Conservation (phyloP, 2,329 filamentous ascomycete genomes). For the Leptographium wingfieldii region DNA sequence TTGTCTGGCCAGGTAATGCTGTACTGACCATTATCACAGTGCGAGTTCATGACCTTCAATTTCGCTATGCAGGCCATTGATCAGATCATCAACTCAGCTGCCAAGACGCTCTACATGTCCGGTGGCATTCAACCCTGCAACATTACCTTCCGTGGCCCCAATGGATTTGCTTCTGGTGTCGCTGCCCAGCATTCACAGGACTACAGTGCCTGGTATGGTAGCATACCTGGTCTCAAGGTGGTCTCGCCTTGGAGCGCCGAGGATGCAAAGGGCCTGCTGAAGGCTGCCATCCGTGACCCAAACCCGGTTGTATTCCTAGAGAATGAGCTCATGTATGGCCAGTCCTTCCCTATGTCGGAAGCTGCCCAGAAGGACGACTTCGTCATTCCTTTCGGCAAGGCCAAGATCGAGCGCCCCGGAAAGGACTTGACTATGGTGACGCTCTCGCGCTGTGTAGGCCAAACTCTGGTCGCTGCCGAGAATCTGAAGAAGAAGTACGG, state of each 20-base stretch:
- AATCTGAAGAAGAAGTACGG: slow-evolving; percentile 93
- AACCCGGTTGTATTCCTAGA: slow-evolving; percentile 91
- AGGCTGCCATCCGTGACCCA: slow-evolving; percentile 94
- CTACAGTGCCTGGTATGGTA: slow-evolving; percentile 97
- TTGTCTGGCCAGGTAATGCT: neutral
- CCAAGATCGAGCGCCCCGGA: slow-evolving; percentile 93
- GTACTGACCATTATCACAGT: slow-evolving; percentile 34
- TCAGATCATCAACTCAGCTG: slow-evolving; percentile 97
- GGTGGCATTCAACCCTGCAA: slow-evolving; percentile 99
- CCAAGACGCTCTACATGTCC: slow-evolving; percentile 99
- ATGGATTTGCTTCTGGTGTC: slow-evolving; percentile 93
- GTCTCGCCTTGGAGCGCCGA: slow-evolving; percentile 93
- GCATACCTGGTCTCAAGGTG: slow-evolving; percentile 94
- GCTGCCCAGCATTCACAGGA: slow-evolving; percentile 98
- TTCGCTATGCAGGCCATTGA: slow-evolving; percentile 99
- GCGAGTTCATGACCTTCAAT: slow-evolving; percentile 99
- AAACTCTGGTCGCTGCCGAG: slow-evolving; percentile 78
- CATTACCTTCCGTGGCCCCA: slow-evolving; percentile 98
- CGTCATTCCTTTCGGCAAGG: slow-evolving; percentile 94
- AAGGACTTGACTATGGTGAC: slow-evolving; percentile 95
- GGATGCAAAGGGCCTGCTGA: slow-evolving; percentile 95
- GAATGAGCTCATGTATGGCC: slow-evolving; percentile 86
- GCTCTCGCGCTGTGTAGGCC: slow-evolving; percentile 88
- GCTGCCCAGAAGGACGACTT: slow-evolving; percentile 94
- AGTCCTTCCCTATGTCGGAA: slow-evolving; percentile 93